Percentiles rank a stretch among this genome's conserved stretches.
These are phyloP conservation scores for Pestalotiopsis sp. DNA, from an alignment of 2,329 filamentous ascomycete genomes.

Conservation along the genomic window DNA sequence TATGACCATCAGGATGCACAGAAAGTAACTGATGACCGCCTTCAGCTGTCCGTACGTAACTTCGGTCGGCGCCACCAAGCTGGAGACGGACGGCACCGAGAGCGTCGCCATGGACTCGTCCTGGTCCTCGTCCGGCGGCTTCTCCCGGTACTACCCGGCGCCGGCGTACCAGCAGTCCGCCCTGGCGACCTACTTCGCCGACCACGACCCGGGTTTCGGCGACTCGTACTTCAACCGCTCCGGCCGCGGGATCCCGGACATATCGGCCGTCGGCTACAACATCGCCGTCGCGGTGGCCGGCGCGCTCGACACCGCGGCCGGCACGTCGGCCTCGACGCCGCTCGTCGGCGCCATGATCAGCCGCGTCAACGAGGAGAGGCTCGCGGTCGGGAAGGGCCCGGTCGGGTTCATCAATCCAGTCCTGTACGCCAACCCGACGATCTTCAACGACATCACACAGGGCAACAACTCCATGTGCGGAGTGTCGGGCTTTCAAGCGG, in stretches of 20 bases:
- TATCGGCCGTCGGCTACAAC: conserved; percentile 50
- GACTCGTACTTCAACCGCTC: conserved; percentile 30
- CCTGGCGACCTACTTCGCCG: conserved; percentile 43
- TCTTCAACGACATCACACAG: conserved; percentile 12
- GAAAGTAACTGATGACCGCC: neutral
- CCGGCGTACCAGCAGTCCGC: conserved; percentile 45
- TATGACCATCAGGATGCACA: neutral
- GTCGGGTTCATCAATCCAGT: conserved; percentile 15
- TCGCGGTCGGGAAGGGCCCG: neutral
- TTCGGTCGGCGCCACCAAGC: neutral
- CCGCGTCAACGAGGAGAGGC: conserved; percentile 19
- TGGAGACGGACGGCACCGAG: neutral
- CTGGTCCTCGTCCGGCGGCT: conserved; percentile 16
- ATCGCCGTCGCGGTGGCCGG: conserved; percentile 30
- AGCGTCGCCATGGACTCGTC: conserved; percentile 2
- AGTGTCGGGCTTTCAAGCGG: conserved; percentile 45
- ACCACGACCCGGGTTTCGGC: conserved; percentile 32
- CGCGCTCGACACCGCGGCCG: conserved; percentile 10
- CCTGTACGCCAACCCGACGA: conserved; percentile 14
- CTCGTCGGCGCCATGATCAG: conserved; percentile 22
- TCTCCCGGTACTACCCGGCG: conserved; percentile 25
- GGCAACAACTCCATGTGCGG: conserved; percentile 13
- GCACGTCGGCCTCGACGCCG: conserved; percentile 21
- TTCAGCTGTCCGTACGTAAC: conserved; percentile 1
- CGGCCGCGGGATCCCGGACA: conserved; percentile 36